phyloP scores from a whole-genome alignment of 2,329 filamentous ascomycete genomes.

The Xylariomycetidae sp. region DNA sequence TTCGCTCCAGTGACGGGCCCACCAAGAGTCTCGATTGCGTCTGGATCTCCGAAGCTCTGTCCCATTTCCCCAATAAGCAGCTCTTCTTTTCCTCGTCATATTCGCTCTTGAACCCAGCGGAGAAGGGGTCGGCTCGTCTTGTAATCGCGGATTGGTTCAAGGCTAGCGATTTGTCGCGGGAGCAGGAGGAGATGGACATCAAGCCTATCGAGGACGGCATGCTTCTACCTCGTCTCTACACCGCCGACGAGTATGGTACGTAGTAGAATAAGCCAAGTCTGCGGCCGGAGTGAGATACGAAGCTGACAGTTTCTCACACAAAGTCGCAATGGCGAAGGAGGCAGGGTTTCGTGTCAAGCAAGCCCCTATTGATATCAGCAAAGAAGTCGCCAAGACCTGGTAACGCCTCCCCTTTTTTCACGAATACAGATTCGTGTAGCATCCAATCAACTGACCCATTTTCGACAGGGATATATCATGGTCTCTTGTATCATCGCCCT shows the following conservation, averaged over 20 bases:
- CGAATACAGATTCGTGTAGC: no score
- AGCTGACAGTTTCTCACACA: no score
- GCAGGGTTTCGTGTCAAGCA: constrained; percentile 43
- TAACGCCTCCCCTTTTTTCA: constrained; percentile 25
- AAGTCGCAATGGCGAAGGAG: constrained; percentile 34
- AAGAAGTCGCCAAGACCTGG: constrained; percentile 56
- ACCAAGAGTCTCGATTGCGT: constrained; percentile 44
- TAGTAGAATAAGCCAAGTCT: no score
- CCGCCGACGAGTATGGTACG: not conserved
- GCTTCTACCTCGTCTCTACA: not conserved
- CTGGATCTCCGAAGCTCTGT: constrained; percentile 60
- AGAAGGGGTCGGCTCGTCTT: constrained; percentile 41
- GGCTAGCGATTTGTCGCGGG: constrained; percentile 37
- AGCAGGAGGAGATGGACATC: constrained; percentile 42
- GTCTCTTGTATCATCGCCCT: constrained; percentile 54
- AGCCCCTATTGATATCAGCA: constrained; percentile 52
- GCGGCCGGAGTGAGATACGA: no score
- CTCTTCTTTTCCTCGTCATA: constrained; percentile 53
- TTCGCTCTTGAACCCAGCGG: constrained; percentile 44
- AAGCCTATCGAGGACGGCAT: not conserved
- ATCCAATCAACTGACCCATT: constrained; percentile 1
- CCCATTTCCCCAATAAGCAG: constrained; percentile 55
- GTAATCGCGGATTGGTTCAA: constrained; percentile 61
- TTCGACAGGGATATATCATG: constrained; percentile 55
- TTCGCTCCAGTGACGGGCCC: constrained; percentile 28